Conservation (phyloP, 2,329 filamentous ascomycete genomes). For the Claviceps paspali region DNA sequence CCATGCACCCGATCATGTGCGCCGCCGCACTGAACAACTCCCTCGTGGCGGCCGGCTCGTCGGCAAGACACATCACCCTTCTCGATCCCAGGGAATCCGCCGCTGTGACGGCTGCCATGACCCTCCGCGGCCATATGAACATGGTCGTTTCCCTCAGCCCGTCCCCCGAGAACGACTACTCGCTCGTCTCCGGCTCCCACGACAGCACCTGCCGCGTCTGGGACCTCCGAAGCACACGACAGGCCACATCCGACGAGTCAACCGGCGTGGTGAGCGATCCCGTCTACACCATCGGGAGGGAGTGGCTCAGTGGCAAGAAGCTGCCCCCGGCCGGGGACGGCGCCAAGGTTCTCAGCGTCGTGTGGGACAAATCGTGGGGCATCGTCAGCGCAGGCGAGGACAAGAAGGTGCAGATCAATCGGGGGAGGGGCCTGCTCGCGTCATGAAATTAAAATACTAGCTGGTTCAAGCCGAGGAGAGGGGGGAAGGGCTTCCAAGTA, state of each 20-base stretch:
- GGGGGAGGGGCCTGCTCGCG: slow-evolving; percentile 37
- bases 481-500: too few species aligned
- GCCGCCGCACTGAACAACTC: slow-evolving; percentile 56
- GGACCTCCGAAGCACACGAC: slow-evolving; percentile 66
- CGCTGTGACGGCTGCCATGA: slow-evolving; percentile 67
- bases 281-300: slow-evolving; percentile 61
- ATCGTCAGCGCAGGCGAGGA: slow-evolving; percentile 90
- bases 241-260: slow-evolving; percentile 42
- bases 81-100: slow-evolving; percentile 76
- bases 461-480: too few species aligned
- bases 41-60: slow-evolving; percentile 59
- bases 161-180: slow-evolving; percentile 54
- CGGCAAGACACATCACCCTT: slow-evolving; percentile 77
- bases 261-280: slow-evolving; percentile 53
- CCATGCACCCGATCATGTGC: slow-evolving; percentile 69
- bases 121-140: slow-evolving; percentile 80
- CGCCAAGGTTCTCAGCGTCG: slow-evolving; percentile 77
- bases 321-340: slow-evolving; percentile 61
- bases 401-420: slow-evolving; percentile 85
- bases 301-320: slow-evolving; percentile 51
- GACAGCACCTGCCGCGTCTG: slow-evolving; percentile 88
- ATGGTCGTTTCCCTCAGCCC: slow-evolving; percentile 37
- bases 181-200: slow-evolving; percentile 78
- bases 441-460: too few species aligned
- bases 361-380: slow-evolving; percentile 73